phyloP scores from a whole-genome alignment of 176 grass and related monocot species.

The Leersia perrieri region DNA sequence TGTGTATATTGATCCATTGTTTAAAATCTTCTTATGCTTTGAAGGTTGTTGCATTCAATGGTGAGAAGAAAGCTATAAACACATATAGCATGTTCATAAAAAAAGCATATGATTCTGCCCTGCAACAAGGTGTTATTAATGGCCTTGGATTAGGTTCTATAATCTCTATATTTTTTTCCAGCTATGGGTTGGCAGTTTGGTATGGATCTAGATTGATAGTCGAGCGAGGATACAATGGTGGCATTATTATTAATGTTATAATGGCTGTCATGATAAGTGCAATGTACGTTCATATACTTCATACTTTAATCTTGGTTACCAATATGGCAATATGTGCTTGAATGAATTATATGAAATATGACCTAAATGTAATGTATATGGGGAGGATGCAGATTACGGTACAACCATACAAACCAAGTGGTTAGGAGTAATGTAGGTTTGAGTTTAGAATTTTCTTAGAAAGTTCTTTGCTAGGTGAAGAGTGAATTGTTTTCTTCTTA shows the following conservation, averaged over 20 bases:
- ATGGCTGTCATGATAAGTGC: slow-evolving; percentile 62
- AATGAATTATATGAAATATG: not conserved
- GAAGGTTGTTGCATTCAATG: slow-evolving; percentile 80
- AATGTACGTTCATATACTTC: slow-evolving; percentile 74
- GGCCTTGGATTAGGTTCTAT: slow-evolving; percentile 63
- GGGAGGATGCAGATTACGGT: no score
- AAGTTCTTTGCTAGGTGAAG: not conserved
- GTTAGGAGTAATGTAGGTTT: not conserved
- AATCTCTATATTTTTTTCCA: slow-evolving; percentile 56
- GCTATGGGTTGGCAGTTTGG: slow-evolving; percentile 74
- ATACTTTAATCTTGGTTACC: not conserved
- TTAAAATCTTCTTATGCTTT: not conserved
- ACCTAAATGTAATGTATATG: not conserved
- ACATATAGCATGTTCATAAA: slow-evolving; percentile 60
- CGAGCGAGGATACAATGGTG: slow-evolving; percentile 73
- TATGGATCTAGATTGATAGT: slow-evolving; percentile 74
- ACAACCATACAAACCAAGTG: no score
- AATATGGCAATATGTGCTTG: not conserved
- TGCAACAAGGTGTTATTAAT: slow-evolving; percentile 49
- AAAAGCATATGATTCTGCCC: slow-evolving; percentile 50
- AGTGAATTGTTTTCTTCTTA: not conserved
- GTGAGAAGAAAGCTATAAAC: slow-evolving; percentile 60
- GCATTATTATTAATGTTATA: slow-evolving; percentile 61
- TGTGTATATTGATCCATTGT: no score
- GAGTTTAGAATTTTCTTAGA: not conserved